These are phyloP conservation scores for Sporothrix luriei DNA, from an alignment of 2,329 filamentous ascomycete genomes.

Conservation along the genomic window DNA sequence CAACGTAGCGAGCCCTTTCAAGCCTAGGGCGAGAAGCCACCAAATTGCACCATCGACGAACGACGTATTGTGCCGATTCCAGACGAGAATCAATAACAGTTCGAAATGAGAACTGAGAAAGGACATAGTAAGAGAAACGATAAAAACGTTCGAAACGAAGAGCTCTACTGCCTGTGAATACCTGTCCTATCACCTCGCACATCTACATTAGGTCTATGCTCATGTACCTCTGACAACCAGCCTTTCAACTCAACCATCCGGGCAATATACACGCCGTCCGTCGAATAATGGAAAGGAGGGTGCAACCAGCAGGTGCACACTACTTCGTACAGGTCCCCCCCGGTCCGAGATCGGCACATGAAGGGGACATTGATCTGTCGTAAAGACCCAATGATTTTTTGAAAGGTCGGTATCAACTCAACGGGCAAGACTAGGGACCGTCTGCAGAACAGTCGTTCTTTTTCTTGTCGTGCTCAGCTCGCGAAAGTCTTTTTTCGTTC, in stretches of 20 bases:
- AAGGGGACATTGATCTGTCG: neutral
- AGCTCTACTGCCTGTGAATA: neutral
- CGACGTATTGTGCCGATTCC: too few relatives aligned
- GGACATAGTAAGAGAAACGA: neutral
- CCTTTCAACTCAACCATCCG: neutral
- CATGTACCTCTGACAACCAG: neutral
- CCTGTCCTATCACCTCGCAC: neutral
- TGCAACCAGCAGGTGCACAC: neutral
- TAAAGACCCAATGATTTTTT: too few relatives aligned
- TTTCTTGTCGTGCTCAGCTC: neutral
- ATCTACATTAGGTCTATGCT: neutral
- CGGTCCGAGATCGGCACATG: neutral
- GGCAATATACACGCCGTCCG: too few relatives aligned
- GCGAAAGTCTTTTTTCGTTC: too few relatives aligned
- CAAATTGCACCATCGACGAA: neutral
- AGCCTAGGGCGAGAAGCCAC: conserved; percentile 13
- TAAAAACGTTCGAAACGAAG: neutral
- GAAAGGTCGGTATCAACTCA: too few relatives aligned
- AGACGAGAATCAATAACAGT: too few relatives aligned
- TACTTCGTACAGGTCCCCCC: neutral
- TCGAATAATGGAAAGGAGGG: neutral
- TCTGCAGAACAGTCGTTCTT: too few relatives aligned
- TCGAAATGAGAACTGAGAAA: neutral
- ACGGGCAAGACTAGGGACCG: too few relatives aligned
- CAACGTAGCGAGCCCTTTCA: neutral